Conservation (phyloP, 2,329 filamentous ascomycete genomes). For the Cordyceps militaris region DNA sequence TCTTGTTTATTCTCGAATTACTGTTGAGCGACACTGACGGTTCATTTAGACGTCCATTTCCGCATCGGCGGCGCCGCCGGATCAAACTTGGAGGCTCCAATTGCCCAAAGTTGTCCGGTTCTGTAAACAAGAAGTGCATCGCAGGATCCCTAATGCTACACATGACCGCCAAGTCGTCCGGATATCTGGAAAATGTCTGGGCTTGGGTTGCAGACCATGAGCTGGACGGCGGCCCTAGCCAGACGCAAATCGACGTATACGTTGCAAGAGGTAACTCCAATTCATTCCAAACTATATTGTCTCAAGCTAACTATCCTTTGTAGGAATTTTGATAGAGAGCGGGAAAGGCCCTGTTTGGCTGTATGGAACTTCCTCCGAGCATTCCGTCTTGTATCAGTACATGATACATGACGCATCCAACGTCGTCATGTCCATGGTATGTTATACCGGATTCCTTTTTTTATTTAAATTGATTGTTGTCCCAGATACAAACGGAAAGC, state of each 20-base stretch:
- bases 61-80: constrained; percentile 40
- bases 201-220: constrained; percentile 40
- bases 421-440: constrained; percentile 5
- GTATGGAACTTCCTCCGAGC: neutral
- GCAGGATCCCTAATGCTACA: constrained; percentile 29
- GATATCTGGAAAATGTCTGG: constrained; percentile 24
- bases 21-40: neutral
- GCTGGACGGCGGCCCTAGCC: constrained; percentile 20
- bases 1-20: neutral
- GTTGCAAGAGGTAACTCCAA: constrained; percentile 1
- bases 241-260: constrained; percentile 7
- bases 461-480: neutral
- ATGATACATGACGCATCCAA: neutral
- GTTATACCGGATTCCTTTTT: neutral
- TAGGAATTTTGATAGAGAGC: constrained; percentile 7
- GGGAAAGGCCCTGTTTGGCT: neutral
- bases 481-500: constrained; percentile 7
- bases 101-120: constrained; percentile 30
- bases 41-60: constrained; percentile 16
- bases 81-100: constrained; percentile 34
- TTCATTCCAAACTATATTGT: neutral
- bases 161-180: constrained; percentile 22
- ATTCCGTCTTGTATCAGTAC: constrained; percentile 6
- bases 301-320: neutral
- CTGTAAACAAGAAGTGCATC: constrained; percentile 25